These are phyloP conservation scores for Diplotaxis tenuifolia DNA, from an alignment of 345 rosid genomes.

Conservation along the genomic window DNA sequence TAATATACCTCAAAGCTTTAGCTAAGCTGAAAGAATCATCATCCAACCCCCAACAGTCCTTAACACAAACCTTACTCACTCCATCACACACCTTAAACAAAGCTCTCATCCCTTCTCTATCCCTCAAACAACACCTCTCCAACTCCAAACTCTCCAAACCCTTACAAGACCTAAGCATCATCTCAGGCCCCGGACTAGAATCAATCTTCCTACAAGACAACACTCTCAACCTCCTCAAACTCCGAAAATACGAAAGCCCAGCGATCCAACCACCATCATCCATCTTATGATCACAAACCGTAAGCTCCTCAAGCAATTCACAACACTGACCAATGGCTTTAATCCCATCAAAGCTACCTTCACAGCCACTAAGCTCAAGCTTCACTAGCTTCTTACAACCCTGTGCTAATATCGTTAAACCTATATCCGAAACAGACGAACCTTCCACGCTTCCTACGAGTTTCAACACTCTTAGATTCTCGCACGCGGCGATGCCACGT, in stretches of 20 bases:
- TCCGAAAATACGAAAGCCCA: slow-evolving; percentile 66
- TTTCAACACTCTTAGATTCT: slow-evolving; percentile 72
- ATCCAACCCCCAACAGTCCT: slow-evolving; percentile 89
- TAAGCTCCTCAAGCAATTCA: slow-evolving; percentile 78
- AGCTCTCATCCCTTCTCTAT: slow-evolving; percentile 59
- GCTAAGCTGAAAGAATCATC: slow-evolving; percentile 66
- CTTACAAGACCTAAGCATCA: slow-evolving; percentile 66
- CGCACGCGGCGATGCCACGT: slow-evolving; percentile 76
- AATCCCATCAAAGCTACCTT: slow-evolving; percentile 92
- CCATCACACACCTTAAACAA: slow-evolving; percentile 68
- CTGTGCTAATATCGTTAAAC: slow-evolving; percentile 88
- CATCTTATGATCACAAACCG: slow-evolving; percentile 73
- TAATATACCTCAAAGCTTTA: slow-evolving; percentile 63
- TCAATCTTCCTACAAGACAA: slow-evolving; percentile 66
- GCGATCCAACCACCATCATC: slow-evolving; percentile 99
- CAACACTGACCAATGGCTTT: slow-evolving; percentile 98
- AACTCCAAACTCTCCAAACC: slow-evolving; percentile 76
- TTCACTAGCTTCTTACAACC: slow-evolving; percentile 84
- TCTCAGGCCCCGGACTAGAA: slow-evolving; percentile 62
- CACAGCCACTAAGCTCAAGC: slow-evolving; percentile 90
- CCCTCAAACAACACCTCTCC: slow-evolving; percentile 65
- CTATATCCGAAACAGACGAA: slow-evolving; percentile 77
- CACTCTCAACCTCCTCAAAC: slow-evolving; percentile 71
- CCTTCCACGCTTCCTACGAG: slow-evolving; percentile 66
- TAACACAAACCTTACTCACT: slow-evolving; percentile 58